phyloP scores from a whole-genome alignment of 805 yeast species.

The Clavispora phyllophila region DNA sequence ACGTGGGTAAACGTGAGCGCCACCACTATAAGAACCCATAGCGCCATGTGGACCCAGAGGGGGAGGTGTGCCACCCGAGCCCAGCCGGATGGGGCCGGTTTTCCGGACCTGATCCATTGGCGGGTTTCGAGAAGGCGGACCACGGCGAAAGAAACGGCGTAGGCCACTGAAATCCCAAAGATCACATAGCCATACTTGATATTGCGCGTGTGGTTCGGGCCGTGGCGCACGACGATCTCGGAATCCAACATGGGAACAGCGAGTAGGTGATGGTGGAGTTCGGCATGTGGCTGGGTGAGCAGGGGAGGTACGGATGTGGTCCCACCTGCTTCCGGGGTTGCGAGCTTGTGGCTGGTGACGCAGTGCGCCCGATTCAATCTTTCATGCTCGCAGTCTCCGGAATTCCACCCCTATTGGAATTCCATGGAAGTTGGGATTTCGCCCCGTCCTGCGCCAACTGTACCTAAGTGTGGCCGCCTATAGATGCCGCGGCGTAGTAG shows the following conservation, averaged over 20 bases:
- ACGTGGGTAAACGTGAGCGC: constrained; percentile 30
- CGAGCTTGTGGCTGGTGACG: not conserved
- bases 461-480: not conserved
- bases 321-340: too few relatives aligned
- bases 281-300: not conserved
- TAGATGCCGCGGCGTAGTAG: not conserved
- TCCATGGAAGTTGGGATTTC: too few relatives aligned
- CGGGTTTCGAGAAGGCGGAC: constrained; percentile 27
- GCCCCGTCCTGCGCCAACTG: too few relatives aligned
- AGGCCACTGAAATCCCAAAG: constrained; percentile 37
- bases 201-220: constrained; percentile 49
- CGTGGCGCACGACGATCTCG: constrained; percentile 35
- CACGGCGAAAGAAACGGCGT: constrained; percentile 30
- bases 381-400: too few relatives aligned
- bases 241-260: not conserved
- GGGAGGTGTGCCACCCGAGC: constrained; percentile 26
- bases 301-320: constrained; percentile 1
- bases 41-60: constrained; percentile 25
- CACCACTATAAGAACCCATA: constrained; percentile 30
- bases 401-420: too few relatives aligned
- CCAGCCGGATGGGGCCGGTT: constrained; percentile 23
- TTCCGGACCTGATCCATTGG: constrained; percentile 35
- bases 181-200: constrained; percentile 56
- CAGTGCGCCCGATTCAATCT: too few relatives aligned
- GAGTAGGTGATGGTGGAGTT: not conserved